A percentile compares a stretch with the other conserved stretches of the same genome.
These are phyloP conservation scores for Fraxinus sp. DNA, from an alignment of 305 asterid species.

Conservation along the genomic window DNA sequence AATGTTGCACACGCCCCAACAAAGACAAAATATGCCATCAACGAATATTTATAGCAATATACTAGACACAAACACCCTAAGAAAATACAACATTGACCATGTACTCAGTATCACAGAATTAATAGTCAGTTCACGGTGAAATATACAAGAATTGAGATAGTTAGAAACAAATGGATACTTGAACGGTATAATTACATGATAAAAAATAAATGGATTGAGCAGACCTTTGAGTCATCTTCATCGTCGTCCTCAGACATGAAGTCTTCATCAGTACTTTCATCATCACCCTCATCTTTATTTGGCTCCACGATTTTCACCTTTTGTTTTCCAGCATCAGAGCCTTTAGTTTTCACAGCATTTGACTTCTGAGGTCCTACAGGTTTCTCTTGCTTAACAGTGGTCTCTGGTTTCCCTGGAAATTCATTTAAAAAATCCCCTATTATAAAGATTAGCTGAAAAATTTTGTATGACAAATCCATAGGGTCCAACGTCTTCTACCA, in stretches of 20 bases:
- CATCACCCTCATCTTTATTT: conserved; percentile 41
- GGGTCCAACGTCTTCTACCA: conserved; percentile 37
- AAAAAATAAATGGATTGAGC: not conserved
- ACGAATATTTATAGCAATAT: not conserved
- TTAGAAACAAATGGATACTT: not conserved
- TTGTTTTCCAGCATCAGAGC: conserved; percentile 54
- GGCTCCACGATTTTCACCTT: conserved; percentile 72
- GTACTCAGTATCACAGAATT: not conserved
- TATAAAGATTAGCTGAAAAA: not conserved
- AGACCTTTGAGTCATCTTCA: conserved; percentile 16
- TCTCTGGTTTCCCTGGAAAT: conserved; percentile 41
- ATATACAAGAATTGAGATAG: not conserved
- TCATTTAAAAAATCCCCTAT: not conserved
- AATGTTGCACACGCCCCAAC: not conserved
- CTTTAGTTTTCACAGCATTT: conserved; percentile 42
- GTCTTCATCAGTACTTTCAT: conserved; percentile 43
- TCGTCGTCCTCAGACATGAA: conserved; percentile 39
- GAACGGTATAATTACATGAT: not conserved
- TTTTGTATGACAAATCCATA: not conserved
- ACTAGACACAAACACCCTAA: not conserved
- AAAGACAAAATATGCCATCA: not conserved
- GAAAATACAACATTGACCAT: not conserved
- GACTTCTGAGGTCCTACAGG: conserved; percentile 46
- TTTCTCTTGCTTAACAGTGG: conserved; percentile 45
- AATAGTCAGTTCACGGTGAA: not conserved